Conservation (phyloP, 116 monocot species). For the Phalaenopsis hybrid region DNA sequence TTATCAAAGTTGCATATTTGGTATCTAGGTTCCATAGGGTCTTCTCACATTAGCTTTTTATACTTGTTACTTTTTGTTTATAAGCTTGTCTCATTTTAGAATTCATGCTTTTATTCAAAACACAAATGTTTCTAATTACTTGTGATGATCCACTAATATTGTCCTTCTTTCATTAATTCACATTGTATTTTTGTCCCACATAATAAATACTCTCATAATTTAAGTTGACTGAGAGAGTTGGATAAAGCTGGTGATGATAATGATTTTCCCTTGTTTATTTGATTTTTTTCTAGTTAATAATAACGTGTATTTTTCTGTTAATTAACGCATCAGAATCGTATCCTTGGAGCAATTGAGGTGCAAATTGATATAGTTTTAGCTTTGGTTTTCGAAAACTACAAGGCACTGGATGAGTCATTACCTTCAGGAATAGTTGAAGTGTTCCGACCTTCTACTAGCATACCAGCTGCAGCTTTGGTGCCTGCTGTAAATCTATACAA, state of each 20-base stretch:
- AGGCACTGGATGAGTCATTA: slow-evolving; percentile 80
- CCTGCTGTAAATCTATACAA: slow-evolving; percentile 84
- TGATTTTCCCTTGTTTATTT: background rate
- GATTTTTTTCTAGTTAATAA: background rate
- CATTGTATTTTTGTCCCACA: too few species aligned
- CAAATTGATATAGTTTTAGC: slow-evolving; percentile 70
- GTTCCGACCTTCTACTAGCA: slow-evolving; percentile 56
- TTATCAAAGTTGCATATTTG: too few species aligned
- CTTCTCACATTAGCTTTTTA: too few species aligned
- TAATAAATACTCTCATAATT: too few species aligned
- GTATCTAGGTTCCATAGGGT: too few species aligned
- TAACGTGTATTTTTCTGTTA: background rate
- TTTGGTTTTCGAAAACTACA: slow-evolving; percentile 86
- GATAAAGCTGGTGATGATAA: background rate
- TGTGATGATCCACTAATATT: too few species aligned
- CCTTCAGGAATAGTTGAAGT: slow-evolving; percentile 66
- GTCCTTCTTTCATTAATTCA: too few species aligned
- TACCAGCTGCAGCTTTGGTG: slow-evolving; percentile 54
- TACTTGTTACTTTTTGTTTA: too few species aligned
- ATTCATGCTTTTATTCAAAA: too few species aligned
- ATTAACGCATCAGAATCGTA: slow-evolving; percentile 53
- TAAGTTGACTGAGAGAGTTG: too few species aligned
- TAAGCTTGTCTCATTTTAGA: too few species aligned
- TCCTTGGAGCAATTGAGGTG: slow-evolving; percentile 76
- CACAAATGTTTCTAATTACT: too few species aligned